These are phyloP conservation scores for Carnegiea gigantea DNA, from an alignment of 179 eudicot species.

Conservation along the genomic window DNA sequence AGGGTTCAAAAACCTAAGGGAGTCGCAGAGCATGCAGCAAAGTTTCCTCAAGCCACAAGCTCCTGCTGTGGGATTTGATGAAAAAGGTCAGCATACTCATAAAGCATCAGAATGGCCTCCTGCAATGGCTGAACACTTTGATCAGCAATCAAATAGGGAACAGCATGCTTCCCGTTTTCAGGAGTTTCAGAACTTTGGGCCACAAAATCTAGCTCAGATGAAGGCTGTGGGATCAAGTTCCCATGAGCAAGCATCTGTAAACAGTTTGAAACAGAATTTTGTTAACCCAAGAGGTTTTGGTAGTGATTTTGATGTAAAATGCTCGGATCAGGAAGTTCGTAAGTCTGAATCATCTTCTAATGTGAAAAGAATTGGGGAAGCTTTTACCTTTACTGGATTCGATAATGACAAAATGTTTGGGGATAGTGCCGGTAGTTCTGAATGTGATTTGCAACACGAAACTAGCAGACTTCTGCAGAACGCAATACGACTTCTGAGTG, in stretches of 20 bases:
- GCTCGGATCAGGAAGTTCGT: constrained; percentile 23
- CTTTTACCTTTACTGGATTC: constrained; percentile 19
- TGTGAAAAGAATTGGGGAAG: constrained; percentile 25
- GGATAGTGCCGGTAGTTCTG: constrained; percentile 26
- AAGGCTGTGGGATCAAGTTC: constrained; percentile 23
- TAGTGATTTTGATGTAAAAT: constrained; percentile 30
- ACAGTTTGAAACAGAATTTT: constrained; percentile 27
- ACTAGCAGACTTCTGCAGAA: constrained; percentile 30
- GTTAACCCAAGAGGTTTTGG: constrained; percentile 14
- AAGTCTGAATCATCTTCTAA: constrained; percentile 25
- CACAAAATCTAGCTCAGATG: constrained; percentile 10
- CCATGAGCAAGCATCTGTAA: constrained; percentile 24
- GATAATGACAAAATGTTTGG: constrained; percentile 19
- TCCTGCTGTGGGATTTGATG: constrained; percentile 28
- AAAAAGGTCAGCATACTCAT: constrained; percentile 23
- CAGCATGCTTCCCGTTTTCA: constrained; percentile 21
- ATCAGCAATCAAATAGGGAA: constrained; percentile 19
- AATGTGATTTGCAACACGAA: constrained; percentile 21
- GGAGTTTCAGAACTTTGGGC: constrained; percentile 23
- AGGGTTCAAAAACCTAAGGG: constrained; percentile 21
- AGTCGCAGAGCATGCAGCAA: constrained; percentile 32
- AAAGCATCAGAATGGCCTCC: constrained; percentile 3
- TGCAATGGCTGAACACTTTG: constrained; percentile 10
- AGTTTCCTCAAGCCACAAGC: constrained; percentile 20
- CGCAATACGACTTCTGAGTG: constrained; percentile 32